These are phyloP conservation scores for Breynia disticha DNA, from an alignment of 441 rosid species.

Conservation along the genomic window DNA sequence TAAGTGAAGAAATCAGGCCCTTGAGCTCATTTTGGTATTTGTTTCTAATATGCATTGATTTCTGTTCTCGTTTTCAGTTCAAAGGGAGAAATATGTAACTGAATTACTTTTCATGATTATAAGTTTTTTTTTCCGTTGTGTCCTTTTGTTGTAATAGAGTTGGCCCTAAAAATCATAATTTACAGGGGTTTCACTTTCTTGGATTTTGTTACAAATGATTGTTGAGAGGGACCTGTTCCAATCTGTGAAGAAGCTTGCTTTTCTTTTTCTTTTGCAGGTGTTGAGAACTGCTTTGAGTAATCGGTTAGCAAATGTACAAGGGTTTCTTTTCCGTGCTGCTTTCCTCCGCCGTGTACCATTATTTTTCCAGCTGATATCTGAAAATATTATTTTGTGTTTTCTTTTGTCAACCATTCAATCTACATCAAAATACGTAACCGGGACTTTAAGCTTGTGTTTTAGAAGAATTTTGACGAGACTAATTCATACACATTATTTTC, in stretches of 20 bases:
- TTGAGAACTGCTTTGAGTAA: conserved; percentile 88
- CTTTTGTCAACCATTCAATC: conserved; percentile 76
- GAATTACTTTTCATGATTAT: too few relatives aligned
- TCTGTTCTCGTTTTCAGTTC: too few relatives aligned
- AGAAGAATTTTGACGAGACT: conserved; percentile 86
- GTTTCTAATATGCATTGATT: too few relatives aligned
- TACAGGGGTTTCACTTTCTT: too few relatives aligned
- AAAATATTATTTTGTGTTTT: conserved; percentile 86
- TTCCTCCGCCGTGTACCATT: conserved; percentile 85
- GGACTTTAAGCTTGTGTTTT: conserved; percentile 79
- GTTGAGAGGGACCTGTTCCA: neutral
- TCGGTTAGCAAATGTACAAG: conserved; percentile 97
- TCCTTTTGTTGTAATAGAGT: too few relatives aligned
- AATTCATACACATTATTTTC: conserved; percentile 84
- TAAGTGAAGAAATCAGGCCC: too few relatives aligned
- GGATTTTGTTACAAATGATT: neutral
- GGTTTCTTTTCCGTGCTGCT: conserved; percentile 94
- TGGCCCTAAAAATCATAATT: too few relatives aligned
- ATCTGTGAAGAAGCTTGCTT: neutral
- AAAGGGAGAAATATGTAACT: too few relatives aligned
- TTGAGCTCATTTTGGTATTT: too few relatives aligned
- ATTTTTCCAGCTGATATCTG: conserved; percentile 80
- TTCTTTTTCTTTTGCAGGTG: conserved; percentile 44
- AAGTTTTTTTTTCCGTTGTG: too few relatives aligned
- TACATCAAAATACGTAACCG: conserved; percentile 86